These are phyloP conservation scores for Leishmania amazonensis DNA, from an alignment of 208 protist genomes.

Conservation along the genomic window DNA sequence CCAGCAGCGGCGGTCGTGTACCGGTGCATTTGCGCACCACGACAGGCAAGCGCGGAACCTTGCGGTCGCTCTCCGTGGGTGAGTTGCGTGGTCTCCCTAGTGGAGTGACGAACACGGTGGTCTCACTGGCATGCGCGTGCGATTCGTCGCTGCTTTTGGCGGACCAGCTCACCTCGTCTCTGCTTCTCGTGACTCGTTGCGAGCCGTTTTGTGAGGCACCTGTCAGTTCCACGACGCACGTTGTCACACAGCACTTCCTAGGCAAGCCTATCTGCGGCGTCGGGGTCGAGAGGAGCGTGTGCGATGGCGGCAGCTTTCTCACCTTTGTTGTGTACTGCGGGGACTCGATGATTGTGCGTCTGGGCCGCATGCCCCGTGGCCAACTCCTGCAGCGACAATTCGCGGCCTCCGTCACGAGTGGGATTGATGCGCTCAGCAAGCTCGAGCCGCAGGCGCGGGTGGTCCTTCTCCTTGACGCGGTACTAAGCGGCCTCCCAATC, in stretches of 20 bases:
- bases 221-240: conserved; percentile 23
- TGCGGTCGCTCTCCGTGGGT: conserved; percentile 9
- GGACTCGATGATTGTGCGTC: conserved; percentile 38
- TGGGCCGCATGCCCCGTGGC: conserved; percentile 41
- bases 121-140: conserved; percentile 25
- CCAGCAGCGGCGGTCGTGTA: conserved; percentile 41
- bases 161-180: conserved; percentile 40
- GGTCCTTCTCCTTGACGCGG: conserved; percentile 37
- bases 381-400: conserved; percentile 43
- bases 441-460: conserved; percentile 32
- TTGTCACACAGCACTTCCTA: conserved; percentile 53
- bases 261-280: conserved; percentile 40
- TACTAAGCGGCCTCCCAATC: conserved; percentile 34
- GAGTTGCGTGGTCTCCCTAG: conserved; percentile 7
- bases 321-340: conserved; percentile 60
- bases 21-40: conserved; percentile 26
- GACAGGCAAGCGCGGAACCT: not conserved
- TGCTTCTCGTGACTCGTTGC: conserved; percentile 43
- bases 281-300: conserved; percentile 26
- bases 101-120: conserved; percentile 18
- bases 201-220: conserved; percentile 39
- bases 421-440: conserved; percentile 21
- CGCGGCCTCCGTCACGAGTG: conserved; percentile 22
- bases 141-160: conserved; percentile 39
- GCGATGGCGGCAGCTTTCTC: conserved; percentile 28